Percentiles rank a stretch among this genome's conserved stretches.
Evolutionary conservation across 352 stramenopile species (phyloP).

Genomic region (Globisporangium spiculum): DNA sequence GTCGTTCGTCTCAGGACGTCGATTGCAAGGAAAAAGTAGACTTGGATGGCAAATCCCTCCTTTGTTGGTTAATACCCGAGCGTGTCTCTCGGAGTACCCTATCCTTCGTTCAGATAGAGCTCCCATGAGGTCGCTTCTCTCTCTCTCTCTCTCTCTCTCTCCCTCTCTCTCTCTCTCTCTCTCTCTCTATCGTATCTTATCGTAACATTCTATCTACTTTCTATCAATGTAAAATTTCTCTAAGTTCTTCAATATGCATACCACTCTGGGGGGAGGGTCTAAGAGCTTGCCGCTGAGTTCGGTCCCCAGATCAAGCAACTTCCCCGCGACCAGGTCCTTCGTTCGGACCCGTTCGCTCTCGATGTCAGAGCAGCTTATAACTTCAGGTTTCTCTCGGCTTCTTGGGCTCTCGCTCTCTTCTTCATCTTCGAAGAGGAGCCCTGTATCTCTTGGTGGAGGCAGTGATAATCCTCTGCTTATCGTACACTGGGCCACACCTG

Average conservation of each 20-base stretch:
- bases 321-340: neutral
- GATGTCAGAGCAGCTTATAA: constrained; percentile 6
- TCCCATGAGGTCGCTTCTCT: neutral
- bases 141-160: too few species aligned
- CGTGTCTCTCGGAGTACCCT: neutral
- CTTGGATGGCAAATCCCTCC: neutral
- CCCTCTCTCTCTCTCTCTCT: too few species aligned
- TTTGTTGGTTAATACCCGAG: neutral
- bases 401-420: neutral
- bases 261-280: neutral
- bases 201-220: neutral
- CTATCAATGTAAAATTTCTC: neutral
- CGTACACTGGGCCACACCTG: constrained; percentile 17
- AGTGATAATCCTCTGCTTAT: neutral
- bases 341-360: neutral
- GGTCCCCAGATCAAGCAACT: neutral
- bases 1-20: neutral
- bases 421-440: neutral
- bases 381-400: neutral
- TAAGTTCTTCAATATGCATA: neutral
- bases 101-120: neutral
- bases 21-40: neutral
- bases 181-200: neutral
- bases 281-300: neutral
- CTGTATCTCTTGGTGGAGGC: neutral